Conservation (phyloP, 2,329 filamentous ascomycete species). For the Fusarium piperis region DNA sequence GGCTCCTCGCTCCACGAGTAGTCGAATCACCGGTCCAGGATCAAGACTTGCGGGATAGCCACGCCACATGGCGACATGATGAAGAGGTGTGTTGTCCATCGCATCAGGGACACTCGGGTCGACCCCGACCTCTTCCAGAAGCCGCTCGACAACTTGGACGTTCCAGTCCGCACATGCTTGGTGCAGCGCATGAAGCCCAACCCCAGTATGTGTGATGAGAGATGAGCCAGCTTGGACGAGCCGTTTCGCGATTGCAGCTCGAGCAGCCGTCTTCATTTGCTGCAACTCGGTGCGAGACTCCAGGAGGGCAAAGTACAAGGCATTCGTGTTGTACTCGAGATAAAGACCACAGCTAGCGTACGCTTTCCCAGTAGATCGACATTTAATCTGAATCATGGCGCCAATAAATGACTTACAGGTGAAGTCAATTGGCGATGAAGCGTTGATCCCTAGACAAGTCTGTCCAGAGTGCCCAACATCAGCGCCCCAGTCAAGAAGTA, state of each 20-base stretch:
- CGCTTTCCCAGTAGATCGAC: background rate
- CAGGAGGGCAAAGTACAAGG: background rate
- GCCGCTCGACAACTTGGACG: background rate
- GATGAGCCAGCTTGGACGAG: background rate
- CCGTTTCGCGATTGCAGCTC: background rate
- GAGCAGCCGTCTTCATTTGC: background rate
- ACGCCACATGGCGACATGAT: background rate
- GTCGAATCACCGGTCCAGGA: background rate
- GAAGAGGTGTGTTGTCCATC: background rate
- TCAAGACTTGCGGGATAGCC: background rate
- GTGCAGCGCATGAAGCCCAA: background rate
- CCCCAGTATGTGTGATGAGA: background rate
- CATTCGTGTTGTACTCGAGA: background rate
- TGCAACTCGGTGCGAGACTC: background rate
- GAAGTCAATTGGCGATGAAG: background rate
- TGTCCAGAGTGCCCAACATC: background rate
- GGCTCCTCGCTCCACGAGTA: background rate
- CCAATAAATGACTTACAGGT: background rate
- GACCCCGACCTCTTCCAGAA: background rate
- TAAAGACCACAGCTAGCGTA: background rate
- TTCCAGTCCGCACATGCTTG: constrained; percentile 1
- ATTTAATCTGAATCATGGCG: background rate
- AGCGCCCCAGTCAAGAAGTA: background rate
- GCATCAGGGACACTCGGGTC: background rate
- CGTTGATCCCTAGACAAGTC: background rate